These are phyloP conservation scores for Rhodofomes roseus DNA, from an alignment of 1,284 basidiomycete genomes.

Conservation along the genomic window DNA sequence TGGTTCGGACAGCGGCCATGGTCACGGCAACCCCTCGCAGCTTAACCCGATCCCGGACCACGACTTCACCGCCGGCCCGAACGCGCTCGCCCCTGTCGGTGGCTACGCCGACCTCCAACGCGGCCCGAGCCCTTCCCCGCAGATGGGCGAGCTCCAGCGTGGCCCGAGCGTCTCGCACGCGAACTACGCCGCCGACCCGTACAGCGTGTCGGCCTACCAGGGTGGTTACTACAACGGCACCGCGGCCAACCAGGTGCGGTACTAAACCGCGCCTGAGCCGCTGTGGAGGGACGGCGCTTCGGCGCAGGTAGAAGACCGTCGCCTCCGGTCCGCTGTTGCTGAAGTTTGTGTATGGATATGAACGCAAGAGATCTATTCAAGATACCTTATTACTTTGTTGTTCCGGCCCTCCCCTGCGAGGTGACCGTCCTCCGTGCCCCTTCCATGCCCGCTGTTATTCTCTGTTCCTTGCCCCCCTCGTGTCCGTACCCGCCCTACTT, in stretches of 20 bases:
- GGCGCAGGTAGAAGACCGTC: slow-evolving; percentile 7
- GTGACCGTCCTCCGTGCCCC: not conserved
- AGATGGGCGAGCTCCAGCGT: slow-evolving; percentile 55
- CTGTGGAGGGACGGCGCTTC: slow-evolving; percentile 2
- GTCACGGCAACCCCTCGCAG: slow-evolving; percentile 12
- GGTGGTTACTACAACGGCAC: slow-evolving; percentile 39
- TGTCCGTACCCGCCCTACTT: not conserved
- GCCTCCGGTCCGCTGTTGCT: slow-evolving; percentile 14
- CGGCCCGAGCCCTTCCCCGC: slow-evolving; percentile 57
- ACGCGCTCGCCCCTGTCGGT: slow-evolving; percentile 57
- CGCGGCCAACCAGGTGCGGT: slow-evolving; percentile 14
- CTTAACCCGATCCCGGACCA: slow-evolving; percentile 60
- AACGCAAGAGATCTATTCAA: slow-evolving; percentile 17
- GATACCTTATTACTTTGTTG: slow-evolving; percentile 18
- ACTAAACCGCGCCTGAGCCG: slow-evolving; percentile 15
- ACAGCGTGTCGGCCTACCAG: slow-evolving; percentile 55
- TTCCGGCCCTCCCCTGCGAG: slow-evolving; percentile 1
- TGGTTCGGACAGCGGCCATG: slow-evolving; percentile 23
- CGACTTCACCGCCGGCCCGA: slow-evolving; percentile 75
- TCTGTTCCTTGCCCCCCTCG: not conserved
- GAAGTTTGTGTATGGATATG: slow-evolving; percentile 20
- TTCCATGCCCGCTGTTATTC: slow-evolving; percentile 2
- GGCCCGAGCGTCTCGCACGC: slow-evolving; percentile 37
- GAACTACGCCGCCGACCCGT: slow-evolving; percentile 47
- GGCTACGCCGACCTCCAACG: slow-evolving; percentile 79